These are phyloP conservation scores for Neurospora sp. DNA, from an alignment of 495 filamentous ascomycete genomes.

Conservation along the genomic window DNA sequence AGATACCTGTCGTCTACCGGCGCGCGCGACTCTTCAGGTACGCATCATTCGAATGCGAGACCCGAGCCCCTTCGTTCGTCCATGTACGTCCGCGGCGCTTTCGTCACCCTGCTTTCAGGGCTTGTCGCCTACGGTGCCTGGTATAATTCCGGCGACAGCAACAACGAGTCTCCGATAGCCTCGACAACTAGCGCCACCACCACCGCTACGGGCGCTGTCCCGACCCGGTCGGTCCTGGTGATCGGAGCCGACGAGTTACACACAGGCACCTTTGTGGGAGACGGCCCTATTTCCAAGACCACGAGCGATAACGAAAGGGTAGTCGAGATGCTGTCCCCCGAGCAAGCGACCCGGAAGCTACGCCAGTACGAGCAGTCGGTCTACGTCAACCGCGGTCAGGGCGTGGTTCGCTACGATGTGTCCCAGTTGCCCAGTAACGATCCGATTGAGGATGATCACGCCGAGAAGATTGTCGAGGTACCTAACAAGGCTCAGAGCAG, in stretches of 20 bases:
- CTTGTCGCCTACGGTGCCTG: conserved; percentile 43
- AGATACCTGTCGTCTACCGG: neutral
- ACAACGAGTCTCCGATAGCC: conserved; percentile 12
- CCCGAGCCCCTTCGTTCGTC: conserved; percentile 35
- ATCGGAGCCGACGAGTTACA: conserved; percentile 80
- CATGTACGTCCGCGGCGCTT: conserved; percentile 39
- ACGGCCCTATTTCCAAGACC: conserved; percentile 76
- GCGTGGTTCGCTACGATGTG: conserved; percentile 92
- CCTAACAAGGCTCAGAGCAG: conserved; percentile 41
- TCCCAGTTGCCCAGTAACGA: conserved; percentile 92
- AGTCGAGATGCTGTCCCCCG: conserved; percentile 90
- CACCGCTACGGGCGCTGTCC: conserved; percentile 12
- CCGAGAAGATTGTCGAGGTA: conserved; percentile 92
- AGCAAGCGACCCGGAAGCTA: conserved; percentile 84
- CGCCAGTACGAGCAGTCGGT: conserved; percentile 85
- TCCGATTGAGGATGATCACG: conserved; percentile 96
- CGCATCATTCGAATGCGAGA: conserved; percentile 12
- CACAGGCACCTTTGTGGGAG: conserved; percentile 66
- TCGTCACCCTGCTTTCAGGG: conserved; percentile 33
- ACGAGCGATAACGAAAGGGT: conserved; percentile 68
- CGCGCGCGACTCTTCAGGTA: neutral
- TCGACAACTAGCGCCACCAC: conserved; percentile 6
- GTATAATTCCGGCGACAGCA: conserved; percentile 34
- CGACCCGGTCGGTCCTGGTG: conserved; percentile 49
- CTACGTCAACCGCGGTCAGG: conserved; percentile 77